A percentile compares a stretch with the other conserved stretches of the same genome.
Conservation (phyloP, 2,329 filamentous ascomycete genomes). For the Arachnomyces sp. region DNA sequence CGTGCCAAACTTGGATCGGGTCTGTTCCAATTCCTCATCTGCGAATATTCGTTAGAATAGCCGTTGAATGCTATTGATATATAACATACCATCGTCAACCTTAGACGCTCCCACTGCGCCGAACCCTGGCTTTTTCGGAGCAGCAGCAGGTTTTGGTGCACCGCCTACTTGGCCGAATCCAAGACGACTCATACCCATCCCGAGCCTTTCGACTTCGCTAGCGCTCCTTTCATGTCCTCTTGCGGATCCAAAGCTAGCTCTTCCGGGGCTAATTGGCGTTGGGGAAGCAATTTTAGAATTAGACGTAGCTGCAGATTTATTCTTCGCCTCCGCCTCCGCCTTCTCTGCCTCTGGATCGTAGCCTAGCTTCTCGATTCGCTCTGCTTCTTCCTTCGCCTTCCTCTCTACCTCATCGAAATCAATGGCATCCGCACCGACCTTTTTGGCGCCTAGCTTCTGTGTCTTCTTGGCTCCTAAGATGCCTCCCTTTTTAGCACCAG, state of each 20-base stretch:
- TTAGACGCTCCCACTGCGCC: slow-evolving; percentile 74
- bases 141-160: slow-evolving; percentile 47
- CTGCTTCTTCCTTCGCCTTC: slow-evolving; percentile 94
- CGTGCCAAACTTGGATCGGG: slow-evolving; percentile 76
- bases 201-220: slow-evolving; percentile 78
- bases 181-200: slow-evolving; percentile 77
- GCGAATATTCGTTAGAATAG: slow-evolving; percentile 13
- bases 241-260: slow-evolving; percentile 53
- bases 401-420: slow-evolving; percentile 97
- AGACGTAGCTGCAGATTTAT: slow-evolving; percentile 34
- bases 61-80: neutral
- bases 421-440: slow-evolving; percentile 68
- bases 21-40: slow-evolving; percentile 73
- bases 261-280: slow-evolving; percentile 63
- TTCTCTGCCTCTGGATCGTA: slow-evolving; percentile 89
- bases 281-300: slow-evolving; percentile 63
- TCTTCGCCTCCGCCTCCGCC: slow-evolving; percentile 33
- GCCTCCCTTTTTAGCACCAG: slow-evolving; percentile 69
- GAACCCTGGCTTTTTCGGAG: slow-evolving; percentile 77
- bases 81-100: slow-evolving; percentile 56
- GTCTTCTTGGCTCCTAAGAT: slow-evolving; percentile 80
- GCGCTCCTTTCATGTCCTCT: slow-evolving; percentile 51
- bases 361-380: slow-evolving; percentile 88
- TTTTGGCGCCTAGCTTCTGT: slow-evolving; percentile 84
- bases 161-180: slow-evolving; percentile 81